A percentile compares a stretch with the other conserved stretches of the same genome.
Evolutionary conservation across 2,329 filamentous ascomycete species (phyloP).

Genomic region (Botryosphaeria dothidea): DNA sequence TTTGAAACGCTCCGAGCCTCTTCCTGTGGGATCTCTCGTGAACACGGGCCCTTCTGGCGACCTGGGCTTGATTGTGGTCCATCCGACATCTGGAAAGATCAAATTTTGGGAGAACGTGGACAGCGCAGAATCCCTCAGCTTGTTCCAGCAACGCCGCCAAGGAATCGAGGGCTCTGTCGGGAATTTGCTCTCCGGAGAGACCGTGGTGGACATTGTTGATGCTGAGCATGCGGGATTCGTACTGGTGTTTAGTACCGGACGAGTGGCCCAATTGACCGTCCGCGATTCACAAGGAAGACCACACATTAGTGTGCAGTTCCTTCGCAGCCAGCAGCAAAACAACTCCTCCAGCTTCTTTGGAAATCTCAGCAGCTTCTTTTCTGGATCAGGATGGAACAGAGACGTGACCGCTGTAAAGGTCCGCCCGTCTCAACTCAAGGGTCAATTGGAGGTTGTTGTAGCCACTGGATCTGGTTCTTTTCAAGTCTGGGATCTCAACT

Average conservation of each 20-base stretch:
- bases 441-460: slow-evolving; percentile 81
- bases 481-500: slow-evolving; percentile 85
- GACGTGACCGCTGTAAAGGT: slow-evolving; percentile 80
- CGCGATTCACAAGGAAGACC: slow-evolving; percentile 86
- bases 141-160: slow-evolving; percentile 78
- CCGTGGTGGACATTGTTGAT: slow-evolving; percentile 73
- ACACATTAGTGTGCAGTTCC: slow-evolving; percentile 73
- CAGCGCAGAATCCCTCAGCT: slow-evolving; percentile 78
- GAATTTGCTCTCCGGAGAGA: slow-evolving; percentile 76
- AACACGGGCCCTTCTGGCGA: slow-evolving; percentile 76
- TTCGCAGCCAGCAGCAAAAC: slow-evolving; percentile 58
- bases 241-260: slow-evolving; percentile 79
- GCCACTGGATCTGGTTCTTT: slow-evolving; percentile 76
- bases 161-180: slow-evolving; percentile 75
- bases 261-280: slow-evolving; percentile 82
- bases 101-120: slow-evolving; percentile 96
- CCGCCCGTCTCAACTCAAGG: slow-evolving; percentile 69
- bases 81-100: slow-evolving; percentile 80
- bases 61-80: slow-evolving; percentile 82
- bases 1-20: slow-evolving; percentile 66
- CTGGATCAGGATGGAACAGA: slow-evolving; percentile 68
- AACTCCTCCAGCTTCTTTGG: slow-evolving; percentile 70
- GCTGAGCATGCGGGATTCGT: slow-evolving; percentile 88
- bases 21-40: slow-evolving; percentile 82
- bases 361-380: slow-evolving; percentile 75